Base-by-base conservation (phyloP, 768 basidiomycete genomes). In the Boletus coccyginus region DNA sequence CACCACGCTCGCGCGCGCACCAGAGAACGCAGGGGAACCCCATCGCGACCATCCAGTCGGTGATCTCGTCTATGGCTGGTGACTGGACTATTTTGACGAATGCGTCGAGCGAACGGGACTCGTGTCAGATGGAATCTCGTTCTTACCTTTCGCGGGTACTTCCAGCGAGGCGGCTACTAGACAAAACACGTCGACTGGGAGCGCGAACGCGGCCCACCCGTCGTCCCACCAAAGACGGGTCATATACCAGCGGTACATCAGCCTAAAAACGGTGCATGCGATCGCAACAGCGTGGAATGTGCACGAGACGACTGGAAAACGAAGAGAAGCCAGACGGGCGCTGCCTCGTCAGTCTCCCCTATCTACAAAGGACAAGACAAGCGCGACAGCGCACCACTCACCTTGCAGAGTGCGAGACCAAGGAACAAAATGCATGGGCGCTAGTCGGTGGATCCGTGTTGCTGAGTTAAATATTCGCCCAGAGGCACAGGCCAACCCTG, bases 151-250 rank as follows among this genome's bases (percentile, higher is more conserved):
- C 17, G 17, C 5, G 11, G 46, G 41, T n/a, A 4, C 7, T 3
- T 58, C 21, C 5, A 71, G 13, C 51, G 38, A 54, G 8, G 52
- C 46, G 3, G 56, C 39, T 9, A 46, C 49, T 3, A 70, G 44
- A 49, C 59, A 59, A 29, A 55, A 0, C 3, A 61, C 21, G 7
- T 70, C 69, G n/a, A 41, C 43, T 11, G 14, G 32, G 16, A 71
- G 58, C 7, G 67, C 71, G 1, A 67, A 39, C n/a, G 51, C 45
- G 4, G 63, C 67, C 61, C 59, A 67, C 7, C 44, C 56, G 35
- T 71, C 71, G 40, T 73, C 70, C 71, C 69, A 71, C 65, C 71
- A 67, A 19, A 69, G 69, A 17, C 46, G 46, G 5, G 50, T 33
- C 47, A 52, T 66, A 39, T 58, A 48, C 57, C 58, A 58, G 31